Evolutionary conservation across 371 early-diverging fungal genomes (phyloP).

Genomic region (Capniomyces stellatus): DNA sequence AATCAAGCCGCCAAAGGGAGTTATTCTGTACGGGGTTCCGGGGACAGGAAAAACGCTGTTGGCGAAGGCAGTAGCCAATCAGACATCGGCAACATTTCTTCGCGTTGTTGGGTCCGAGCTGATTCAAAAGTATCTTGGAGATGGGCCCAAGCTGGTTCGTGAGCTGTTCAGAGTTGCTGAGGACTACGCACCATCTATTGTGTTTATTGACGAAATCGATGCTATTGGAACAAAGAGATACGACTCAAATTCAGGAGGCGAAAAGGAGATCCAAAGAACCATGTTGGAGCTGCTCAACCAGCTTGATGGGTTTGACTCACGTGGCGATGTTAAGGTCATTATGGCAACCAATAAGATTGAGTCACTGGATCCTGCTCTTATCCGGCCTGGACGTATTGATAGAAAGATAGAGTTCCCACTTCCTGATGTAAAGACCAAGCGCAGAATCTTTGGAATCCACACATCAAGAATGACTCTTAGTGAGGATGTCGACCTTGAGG

Average conservation of each 20-base stretch:
- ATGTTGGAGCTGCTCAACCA: constrained; percentile 99
- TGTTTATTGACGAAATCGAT: constrained; percentile 99
- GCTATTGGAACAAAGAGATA: constrained; percentile 98
- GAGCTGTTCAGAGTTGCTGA: constrained; percentile 99
- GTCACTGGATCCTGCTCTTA: constrained; percentile 97
- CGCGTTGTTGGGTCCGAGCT: constrained; percentile 99
- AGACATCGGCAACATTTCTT: constrained; percentile 98
- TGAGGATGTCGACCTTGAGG: constrained; percentile 95
- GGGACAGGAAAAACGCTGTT: constrained; percentile 99
- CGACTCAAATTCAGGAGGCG: constrained; percentile 95
- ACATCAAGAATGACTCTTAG: constrained; percentile 96
- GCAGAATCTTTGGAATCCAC: constrained; percentile 98
- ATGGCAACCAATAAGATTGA: constrained; percentile 99
- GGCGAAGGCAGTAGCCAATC: constrained; percentile 99
- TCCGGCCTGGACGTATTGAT: constrained; percentile 99
- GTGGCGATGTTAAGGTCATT: constrained; percentile 98
- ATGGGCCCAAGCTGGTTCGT: constrained; percentile 98
- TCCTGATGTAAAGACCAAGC: constrained; percentile 98
- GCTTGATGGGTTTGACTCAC: constrained; percentile 99
- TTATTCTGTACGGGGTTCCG: constrained; percentile 97
- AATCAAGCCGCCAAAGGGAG: constrained; percentile 99
- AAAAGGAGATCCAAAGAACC: constrained; percentile 99
- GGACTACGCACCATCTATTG: constrained; percentile 98
- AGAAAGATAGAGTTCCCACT: constrained; percentile 99
- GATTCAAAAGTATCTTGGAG: constrained; percentile 99